Conservation (phyloP, 176 grass and related monocot genomes). For the Tillandsia leiboldiana region DNA sequence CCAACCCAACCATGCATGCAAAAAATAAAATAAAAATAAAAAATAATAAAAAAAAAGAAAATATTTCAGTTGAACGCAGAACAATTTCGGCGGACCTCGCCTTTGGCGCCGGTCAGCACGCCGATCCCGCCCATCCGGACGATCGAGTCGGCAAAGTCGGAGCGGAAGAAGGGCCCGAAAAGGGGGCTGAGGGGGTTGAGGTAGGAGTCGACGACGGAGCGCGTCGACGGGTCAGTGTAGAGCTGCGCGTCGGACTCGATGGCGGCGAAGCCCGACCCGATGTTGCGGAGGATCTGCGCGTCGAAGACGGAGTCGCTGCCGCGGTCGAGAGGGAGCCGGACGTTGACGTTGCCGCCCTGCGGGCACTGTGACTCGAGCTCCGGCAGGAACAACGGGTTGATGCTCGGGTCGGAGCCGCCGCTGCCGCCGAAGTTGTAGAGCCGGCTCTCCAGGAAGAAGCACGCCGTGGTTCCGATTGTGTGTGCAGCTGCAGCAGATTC, state of each 20-base stretch:
- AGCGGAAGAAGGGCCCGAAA: constrained; percentile 48
- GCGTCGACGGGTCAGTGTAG: constrained; percentile 54
- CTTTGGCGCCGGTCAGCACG: constrained; percentile 32
- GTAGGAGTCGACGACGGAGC: constrained; percentile 75
- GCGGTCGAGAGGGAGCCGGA: constrained; percentile 51
- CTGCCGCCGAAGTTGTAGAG: constrained; percentile 51
- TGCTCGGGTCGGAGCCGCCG: constrained; percentile 41
- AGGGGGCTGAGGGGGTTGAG: constrained; percentile 28
- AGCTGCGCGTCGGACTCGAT: constrained; percentile 67
- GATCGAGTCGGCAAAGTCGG: constrained; percentile 70
- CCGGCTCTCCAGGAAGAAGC: constrained; percentile 70
- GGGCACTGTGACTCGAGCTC: constrained; percentile 59
- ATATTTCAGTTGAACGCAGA: constrained; percentile 57
- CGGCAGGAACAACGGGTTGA: constrained; percentile 40
- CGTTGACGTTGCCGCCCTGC: constrained; percentile 47
- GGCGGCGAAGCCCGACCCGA: constrained; percentile 56
- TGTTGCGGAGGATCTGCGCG: constrained; percentile 68
- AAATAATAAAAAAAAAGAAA: too few relatives aligned
- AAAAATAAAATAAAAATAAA: too few relatives aligned
- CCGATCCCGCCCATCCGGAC: constrained; percentile 68
- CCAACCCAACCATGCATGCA: too few relatives aligned
- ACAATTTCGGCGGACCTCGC: constrained; percentile 70
- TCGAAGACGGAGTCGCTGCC: constrained; percentile 58
- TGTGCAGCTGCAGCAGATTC: constrained; percentile 41
- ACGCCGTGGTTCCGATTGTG: constrained; percentile 84